Base-by-base conservation (phyloP, 2,329 filamentous ascomycete species). In the Fusarium virguliforme region DNA sequence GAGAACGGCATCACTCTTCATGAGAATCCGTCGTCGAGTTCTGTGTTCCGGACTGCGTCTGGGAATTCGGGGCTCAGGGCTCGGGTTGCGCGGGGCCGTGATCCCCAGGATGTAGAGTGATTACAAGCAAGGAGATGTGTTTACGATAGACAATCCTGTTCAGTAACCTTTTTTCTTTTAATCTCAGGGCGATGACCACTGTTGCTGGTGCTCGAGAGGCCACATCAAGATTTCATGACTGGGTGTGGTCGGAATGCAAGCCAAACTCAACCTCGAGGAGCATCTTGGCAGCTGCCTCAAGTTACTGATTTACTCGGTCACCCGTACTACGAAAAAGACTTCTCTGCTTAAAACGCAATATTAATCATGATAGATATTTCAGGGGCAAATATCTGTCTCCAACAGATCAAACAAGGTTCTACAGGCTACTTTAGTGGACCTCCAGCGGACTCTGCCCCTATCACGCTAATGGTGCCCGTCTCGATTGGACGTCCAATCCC, bases 21-120 rank as follows among this genome's bases (percentile, higher is more conserved):
- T 65, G 79, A 84, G 28, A 74, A 88, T 69, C 84, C 85, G 1
- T 90, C 89, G 2, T 90, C 89, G 6, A 90, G 87, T 2, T 91
- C 89, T 0, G 89, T 91, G 0, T 91, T 91, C 68, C 82, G 86
- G 8, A 91, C 89, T 1, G 85, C 34, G 0, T 74, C 71, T 18
- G 67, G 60, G 9, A 62, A 60, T 9, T 67, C 58, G 2, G 61
- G 62, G 4, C 50, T 74, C n/a, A 64, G 73, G 15, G 61, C 22
- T 22, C 58, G 69, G 10, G 54, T 35, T 58, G 12, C 58, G 3
- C 61, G 38, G 3, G 26, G 28, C 6, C 57, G 50, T 30, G 54
- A 43, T 8, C 37, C 41, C 28, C 54, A 46, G 38, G 50, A 70
- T 34, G 15, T 63, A 32, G 68, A 72, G 54, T 70, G n/a, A 72